A percentile compares a stretch with the other conserved stretches of the same genome.
phyloP scores from a whole-genome alignment of 2,329 filamentous ascomycete genomes.

The Macrophomina phaseolina region DNA sequence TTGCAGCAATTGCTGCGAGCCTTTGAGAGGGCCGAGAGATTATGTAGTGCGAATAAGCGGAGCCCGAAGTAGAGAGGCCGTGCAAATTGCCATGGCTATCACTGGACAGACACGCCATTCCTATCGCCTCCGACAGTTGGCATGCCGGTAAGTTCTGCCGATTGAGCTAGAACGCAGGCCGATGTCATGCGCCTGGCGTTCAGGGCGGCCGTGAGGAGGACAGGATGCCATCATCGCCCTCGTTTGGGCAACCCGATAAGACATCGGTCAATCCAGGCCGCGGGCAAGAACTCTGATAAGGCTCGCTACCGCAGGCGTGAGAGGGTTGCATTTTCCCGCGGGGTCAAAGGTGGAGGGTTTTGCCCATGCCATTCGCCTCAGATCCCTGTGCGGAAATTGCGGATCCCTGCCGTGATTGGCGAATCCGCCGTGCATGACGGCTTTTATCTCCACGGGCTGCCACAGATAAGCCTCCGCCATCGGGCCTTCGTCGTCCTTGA shows the following conservation, averaged over 20 bases:
- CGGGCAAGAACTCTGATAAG: slow-evolving; percentile 20
- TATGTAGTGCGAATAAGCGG: background rate
- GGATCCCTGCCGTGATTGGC: slow-evolving; percentile 4
- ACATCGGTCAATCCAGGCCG: background rate
- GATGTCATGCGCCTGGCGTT: background rate
- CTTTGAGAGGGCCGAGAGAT: background rate
- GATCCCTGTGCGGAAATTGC: background rate
- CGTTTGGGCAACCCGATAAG: background rate
- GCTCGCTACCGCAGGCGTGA: background rate
- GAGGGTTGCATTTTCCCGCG: slow-evolving; percentile 3
- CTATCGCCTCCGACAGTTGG: background rate
- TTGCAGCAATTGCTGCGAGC: background rate
- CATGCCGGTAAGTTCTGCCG: background rate
- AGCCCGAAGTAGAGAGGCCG: background rate
- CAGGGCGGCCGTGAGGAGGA: background rate
- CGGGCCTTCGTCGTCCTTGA: slow-evolving; percentile 5
- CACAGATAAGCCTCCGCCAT: slow-evolving; percentile 20
- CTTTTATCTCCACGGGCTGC: slow-evolving; percentile 2
- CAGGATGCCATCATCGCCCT: background rate
- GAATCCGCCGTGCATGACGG: background rate
- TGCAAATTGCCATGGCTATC: background rate
- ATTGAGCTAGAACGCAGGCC: background rate
- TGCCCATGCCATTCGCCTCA: slow-evolving; percentile 8
- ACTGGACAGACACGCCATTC: background rate
- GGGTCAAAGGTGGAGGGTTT: slow-evolving; percentile 4